A percentile compares a stretch with the other conserved stretches of the same genome.
phyloP scores from a whole-genome alignment of 495 filamentous ascomycete species.

The Neurospora sp. region DNA sequence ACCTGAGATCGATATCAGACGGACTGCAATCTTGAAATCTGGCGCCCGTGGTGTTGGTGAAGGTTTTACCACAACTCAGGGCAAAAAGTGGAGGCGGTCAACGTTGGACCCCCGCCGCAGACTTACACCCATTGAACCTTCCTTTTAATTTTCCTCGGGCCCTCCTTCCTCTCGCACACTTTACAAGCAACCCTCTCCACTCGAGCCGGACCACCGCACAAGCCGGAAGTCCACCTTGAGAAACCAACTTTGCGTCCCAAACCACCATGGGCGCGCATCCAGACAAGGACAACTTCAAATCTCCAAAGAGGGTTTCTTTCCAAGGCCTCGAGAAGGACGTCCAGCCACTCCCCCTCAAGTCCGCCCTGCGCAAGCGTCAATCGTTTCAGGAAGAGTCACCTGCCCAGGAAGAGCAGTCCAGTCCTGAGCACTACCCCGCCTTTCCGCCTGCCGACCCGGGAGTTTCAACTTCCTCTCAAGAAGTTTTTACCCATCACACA shows the following conservation, averaged over 20 bases:
- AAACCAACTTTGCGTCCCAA: not conserved
- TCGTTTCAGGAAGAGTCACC: not conserved
- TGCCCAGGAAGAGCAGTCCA: not conserved
- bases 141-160: not conserved
- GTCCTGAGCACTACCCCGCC: not conserved
- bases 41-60: not conserved
- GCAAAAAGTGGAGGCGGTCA: not conserved
- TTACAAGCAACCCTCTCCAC: not conserved
- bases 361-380: not conserved
- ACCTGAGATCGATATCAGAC: not conserved
- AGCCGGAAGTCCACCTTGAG: not conserved
- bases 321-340: not conserved
- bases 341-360: not conserved
- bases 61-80: not conserved
- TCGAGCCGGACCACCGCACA: not conserved
- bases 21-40: not conserved
- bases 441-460: not conserved
- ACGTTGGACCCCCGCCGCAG: not conserved
- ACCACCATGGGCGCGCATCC: not conserved
- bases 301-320: not conserved
- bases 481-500: not conserved
- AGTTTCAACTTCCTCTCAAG: not conserved
- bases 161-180: not conserved
- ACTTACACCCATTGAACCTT: not conserved
- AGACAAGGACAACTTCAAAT: not conserved